Conservation (phyloP, 2,329 filamentous ascomycete species). For the Aureobasidium sp. region DNA sequence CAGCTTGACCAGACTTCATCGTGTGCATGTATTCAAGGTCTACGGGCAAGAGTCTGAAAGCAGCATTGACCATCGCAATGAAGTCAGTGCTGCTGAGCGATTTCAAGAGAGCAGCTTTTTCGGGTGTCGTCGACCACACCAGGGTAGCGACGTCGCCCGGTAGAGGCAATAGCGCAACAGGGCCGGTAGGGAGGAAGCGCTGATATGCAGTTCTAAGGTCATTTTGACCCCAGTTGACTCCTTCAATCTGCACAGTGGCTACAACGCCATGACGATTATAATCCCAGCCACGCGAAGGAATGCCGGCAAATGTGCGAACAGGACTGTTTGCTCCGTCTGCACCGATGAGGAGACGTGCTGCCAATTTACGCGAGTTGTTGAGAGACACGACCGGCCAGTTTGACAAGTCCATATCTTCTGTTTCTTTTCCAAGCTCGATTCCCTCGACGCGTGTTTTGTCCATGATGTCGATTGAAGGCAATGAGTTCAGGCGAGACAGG, state of each 20-base stretch:
- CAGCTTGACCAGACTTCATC: constrained; percentile 43
- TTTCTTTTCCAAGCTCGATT: constrained; percentile 65
- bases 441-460: constrained; percentile 70
- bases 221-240: constrained; percentile 31
- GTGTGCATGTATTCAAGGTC: constrained; percentile 81
- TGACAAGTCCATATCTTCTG: constrained; percentile 62
- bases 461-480: constrained; percentile 54
- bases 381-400: constrained; percentile 83
- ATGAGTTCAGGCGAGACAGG: constrained; percentile 53
- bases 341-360: constrained; percentile 78
- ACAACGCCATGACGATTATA: constrained; percentile 87
- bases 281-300: constrained; percentile 84
- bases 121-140: constrained; percentile 89
- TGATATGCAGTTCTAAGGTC: constrained; percentile 68
- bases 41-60: constrained; percentile 71
- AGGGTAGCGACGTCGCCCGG: constrained; percentile 76
- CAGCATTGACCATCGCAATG: constrained; percentile 82
- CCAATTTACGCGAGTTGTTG: constrained; percentile 55
- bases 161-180: constrained; percentile 83
- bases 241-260: constrained; percentile 71
- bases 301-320: constrained; percentile 81
- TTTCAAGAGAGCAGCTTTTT: constrained; percentile 72
- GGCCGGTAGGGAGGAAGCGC: constrained; percentile 86
- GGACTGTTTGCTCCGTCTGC: constrained; percentile 94
- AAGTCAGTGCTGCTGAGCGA: constrained; percentile 66